Base-by-base conservation (phyloP, 2,329 filamentous ascomycete species). In the Arthrobotrys megalospora region DNA sequence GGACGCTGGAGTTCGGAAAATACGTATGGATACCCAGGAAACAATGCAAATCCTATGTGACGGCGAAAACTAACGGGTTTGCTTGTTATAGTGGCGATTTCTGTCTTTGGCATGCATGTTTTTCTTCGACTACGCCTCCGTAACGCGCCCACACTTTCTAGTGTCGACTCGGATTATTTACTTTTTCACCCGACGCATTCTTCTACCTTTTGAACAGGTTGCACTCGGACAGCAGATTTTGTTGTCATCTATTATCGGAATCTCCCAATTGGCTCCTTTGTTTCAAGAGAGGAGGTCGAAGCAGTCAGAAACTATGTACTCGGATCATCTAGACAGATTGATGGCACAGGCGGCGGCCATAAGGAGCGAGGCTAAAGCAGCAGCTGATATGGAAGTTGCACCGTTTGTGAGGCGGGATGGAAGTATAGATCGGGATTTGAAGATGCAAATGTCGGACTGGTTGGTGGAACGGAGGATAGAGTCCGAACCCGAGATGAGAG, bases 171-270 rank as follows among this genome's bases (percentile, higher is more conserved):
- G 88, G 32, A 86, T 88, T 1, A 82, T 84, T 43, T 82, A 83
- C 1, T 79, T 84, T 38, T 83, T 86, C 68, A 83, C 85, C 58
- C 6, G 84, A 0, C 88, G 90, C 69, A 86, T 88, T 2, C 88
- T 91, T 80, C 88, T 98, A 3, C 95, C 94, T 1, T 99, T 96
- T 83, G 94, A 99, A 85, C 86, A 92, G 81, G 88, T 97, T 72
- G 85, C 88, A 12, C 88, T 98, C 6, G 89, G 91, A 5, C 90
- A 94, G 77, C 93, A 93, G 83, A 85, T 93, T 21, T 90, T 90
- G 14, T 86, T 98, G 64, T 94, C 93, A 1, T 85, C 93, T 28
- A 94, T 93, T 84, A 93, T 97, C 80, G 94, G 93, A 63, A 89
- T 97, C 73, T 91, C 91, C 5, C 93, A 97, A 84, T 88, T 96